phyloP scores from a whole-genome alignment of 805 yeast species.

The Torulaspora maleeae region DNA sequence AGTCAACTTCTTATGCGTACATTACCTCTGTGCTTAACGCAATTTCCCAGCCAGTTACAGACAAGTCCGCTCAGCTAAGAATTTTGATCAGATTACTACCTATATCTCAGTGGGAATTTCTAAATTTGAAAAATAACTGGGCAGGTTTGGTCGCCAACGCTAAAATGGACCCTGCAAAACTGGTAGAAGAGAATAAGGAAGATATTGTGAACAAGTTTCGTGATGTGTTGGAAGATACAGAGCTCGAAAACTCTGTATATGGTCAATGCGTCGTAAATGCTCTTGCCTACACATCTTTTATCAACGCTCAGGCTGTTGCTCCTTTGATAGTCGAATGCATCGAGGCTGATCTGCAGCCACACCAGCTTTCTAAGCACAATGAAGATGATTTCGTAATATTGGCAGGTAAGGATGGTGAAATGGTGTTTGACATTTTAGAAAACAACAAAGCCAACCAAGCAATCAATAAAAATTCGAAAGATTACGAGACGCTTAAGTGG shows the following conservation, averaged over 20 bases:
- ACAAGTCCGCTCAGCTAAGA: constrained; percentile 27
- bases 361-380: constrained; percentile 40
- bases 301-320: constrained; percentile 52
- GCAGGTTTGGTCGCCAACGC: constrained; percentile 63
- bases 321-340: constrained; percentile 48
- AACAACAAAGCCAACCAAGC: constrained; percentile 40
- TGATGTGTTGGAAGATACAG: constrained; percentile 18
- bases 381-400: constrained; percentile 56
- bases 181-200: constrained; percentile 39
- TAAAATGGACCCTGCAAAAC: constrained; percentile 56
- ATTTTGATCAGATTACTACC: constrained; percentile 41
- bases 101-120: constrained; percentile 40
- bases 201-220: constrained; percentile 21
- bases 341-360: constrained; percentile 39
- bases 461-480: constrained; percentile 70
- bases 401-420: constrained; percentile 62
- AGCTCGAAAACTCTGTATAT: constrained; percentile 24
- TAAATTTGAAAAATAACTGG: constrained; percentile 60
- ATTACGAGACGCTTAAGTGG: constrained; percentile 84
- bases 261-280: constrained; percentile 49
- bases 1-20: constrained; percentile 28
- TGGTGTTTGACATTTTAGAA: constrained; percentile 61
- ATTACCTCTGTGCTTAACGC: constrained; percentile 38
- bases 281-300: constrained; percentile 49
- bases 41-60: constrained; percentile 34